Conservation (phyloP, 768 basidiomycete genomes). For the Suillus fuscotomentosus region DNA sequence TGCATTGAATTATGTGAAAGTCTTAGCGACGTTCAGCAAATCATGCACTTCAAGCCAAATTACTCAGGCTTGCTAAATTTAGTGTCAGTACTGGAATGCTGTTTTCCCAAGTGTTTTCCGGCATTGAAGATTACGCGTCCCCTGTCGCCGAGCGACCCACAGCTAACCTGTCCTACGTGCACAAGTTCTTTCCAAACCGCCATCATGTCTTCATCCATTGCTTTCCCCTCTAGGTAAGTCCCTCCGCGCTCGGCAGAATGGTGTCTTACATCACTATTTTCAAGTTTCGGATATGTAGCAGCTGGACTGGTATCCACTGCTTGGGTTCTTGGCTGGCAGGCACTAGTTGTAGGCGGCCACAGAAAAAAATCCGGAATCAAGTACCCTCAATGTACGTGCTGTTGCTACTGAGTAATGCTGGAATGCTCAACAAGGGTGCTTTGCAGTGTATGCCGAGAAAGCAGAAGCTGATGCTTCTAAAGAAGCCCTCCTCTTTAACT, state of each 20-base stretch:
- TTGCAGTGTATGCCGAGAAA: conserved; percentile 35
- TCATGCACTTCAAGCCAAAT: neutral
- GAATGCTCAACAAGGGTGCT: neutral
- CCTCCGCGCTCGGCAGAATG: neutral
- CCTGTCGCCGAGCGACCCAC: neutral
- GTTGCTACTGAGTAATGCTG: neutral
- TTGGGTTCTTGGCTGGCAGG: conserved; percentile 26
- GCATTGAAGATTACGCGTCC: neutral
- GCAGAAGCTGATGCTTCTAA: conserved; percentile 26
- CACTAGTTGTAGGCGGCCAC: conserved; percentile 15
- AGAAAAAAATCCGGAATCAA: conserved; percentile 25
- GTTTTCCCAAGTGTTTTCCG: neutral
- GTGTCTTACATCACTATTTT: neutral
- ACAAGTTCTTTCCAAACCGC: neutral
- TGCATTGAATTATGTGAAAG: neutral
- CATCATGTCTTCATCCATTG: conserved; percentile 4
- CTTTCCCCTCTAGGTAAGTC: conserved; percentile 6
- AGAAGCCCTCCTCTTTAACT: conserved; percentile 32
- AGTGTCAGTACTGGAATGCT: neutral
- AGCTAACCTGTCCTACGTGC: neutral
- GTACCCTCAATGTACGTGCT: conserved; percentile 32
- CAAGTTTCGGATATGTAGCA: conserved; percentile 18
- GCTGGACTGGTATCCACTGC: conserved; percentile 23
- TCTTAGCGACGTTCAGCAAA: neutral
- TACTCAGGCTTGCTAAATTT: neutral